These are phyloP conservation scores for Ceratobasidium papillatum DNA, from an alignment of 1,284 basidiomycete species.

Conservation along the genomic window DNA sequence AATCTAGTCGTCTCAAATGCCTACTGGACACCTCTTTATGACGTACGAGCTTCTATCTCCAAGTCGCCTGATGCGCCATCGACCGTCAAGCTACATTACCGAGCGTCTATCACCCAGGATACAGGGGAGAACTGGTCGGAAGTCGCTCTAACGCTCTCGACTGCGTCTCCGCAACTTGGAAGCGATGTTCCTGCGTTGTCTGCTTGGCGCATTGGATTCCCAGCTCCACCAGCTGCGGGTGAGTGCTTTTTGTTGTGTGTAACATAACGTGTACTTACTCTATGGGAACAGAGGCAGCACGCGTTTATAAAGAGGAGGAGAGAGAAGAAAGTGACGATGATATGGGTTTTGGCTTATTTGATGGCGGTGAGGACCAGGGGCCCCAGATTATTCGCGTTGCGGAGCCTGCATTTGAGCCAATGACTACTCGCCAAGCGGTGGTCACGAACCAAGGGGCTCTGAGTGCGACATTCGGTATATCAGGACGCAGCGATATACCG, in stretches of 20 bases:
- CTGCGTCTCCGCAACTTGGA: constrained; percentile 46
- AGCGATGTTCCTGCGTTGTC: constrained; percentile 44
- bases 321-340: neutral
- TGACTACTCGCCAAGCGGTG: neutral
- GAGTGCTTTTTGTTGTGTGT: neutral
- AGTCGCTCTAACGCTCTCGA: constrained; percentile 45
- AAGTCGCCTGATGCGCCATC: constrained; percentile 18
- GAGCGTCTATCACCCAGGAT: constrained; percentile 46
- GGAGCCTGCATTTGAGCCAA: neutral
- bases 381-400: neutral
- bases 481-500: constrained; percentile 40
- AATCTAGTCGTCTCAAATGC: constrained; percentile 46
- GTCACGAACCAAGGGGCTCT: constrained; percentile 16
- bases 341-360: neutral
- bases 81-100: constrained; percentile 46
- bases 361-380: neutral
- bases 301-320: neutral
- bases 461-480: constrained; percentile 41
- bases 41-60: constrained; percentile 46
- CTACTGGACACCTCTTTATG: constrained; percentile 48
- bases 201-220: constrained; percentile 42
- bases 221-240: neutral
- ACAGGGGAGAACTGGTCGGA: constrained; percentile 47
- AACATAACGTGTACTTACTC: neutral
- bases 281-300: neutral